These are phyloP conservation scores for Heliamphora exappendiculata DNA, from an alignment of 148 eudicot species.

Conservation along the genomic window DNA sequence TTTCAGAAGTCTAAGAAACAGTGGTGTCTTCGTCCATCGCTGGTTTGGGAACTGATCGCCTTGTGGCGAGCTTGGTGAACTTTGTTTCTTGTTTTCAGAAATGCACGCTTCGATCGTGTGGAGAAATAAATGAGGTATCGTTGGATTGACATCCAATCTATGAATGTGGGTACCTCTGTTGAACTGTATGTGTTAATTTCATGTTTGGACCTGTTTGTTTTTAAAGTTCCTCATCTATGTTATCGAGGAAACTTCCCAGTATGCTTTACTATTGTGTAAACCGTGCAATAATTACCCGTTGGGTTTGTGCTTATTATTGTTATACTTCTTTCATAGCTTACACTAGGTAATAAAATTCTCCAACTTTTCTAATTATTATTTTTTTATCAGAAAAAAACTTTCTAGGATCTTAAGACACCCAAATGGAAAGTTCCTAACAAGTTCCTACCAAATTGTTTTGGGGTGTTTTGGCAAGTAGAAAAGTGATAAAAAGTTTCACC, in stretches of 20 bases:
- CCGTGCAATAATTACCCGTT: neutral
- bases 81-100: neutral
- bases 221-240: neutral
- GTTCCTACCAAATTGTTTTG: neutral
- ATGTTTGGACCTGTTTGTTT: constrained; percentile 10
- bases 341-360: neutral
- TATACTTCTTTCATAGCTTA: neutral
- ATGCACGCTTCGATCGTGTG: neutral
- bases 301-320: neutral
- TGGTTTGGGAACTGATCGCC: constrained; percentile 48
- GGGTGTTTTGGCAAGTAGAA: neutral
- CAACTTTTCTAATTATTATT: neutral
- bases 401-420: no score
- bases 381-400: no score
- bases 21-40: constrained; percentile 71
- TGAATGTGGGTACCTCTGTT: constrained; percentile 12
- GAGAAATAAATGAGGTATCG: constrained; percentile 24
- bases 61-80: neutral
- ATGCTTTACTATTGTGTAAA: neutral
- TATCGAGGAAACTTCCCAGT: neutral
- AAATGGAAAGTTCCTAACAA: neutral
- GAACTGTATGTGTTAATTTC: neutral
- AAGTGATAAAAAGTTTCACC: no score
- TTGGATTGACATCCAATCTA: constrained; percentile 10
- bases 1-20: constrained; percentile 45